Evolutionary conservation across 371 early-diverging fungal genomes (phyloP), one percentile per base, ranked within the genome.

Genomic region (Syncephalastrum contaminatum): DNA sequence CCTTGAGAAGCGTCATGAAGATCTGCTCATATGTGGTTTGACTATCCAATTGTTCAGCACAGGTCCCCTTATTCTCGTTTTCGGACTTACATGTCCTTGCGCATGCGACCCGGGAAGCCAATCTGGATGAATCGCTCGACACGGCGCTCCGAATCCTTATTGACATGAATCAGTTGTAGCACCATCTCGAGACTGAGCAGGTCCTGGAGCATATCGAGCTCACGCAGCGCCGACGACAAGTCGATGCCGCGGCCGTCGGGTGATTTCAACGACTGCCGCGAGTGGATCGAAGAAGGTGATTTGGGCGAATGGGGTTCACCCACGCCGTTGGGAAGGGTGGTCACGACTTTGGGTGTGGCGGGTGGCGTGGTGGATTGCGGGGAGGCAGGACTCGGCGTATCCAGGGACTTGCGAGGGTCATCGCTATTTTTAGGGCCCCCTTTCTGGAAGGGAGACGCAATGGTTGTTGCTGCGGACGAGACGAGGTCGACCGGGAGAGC

Each of bases 101-200:
- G 47, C 57, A 67, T 63, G 19, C 67, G 58, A 18, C 67, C 67
- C 15, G 67, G 67, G 16, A 69, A 64, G 2, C 62, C 59, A 51
- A 64, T 59, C 14, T 59, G 25, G 40, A 67, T 56, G 27, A 69
- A 62, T 4, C 48, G 59, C 39, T 69, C 62, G 22, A 85, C 61
- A 18, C 95, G 79, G n/a, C 80, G 85, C 44, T 93, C 63, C 0
- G 88, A 77, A 56, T 90, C 92, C 66, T 92, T 89, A 67, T 93
- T 92, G 19, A 83, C 56, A 62, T 93, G 87, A 52, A 93, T 86
- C 70, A 95, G 70, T 51, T 87, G 81, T 53, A 93, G 67, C 8
- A 88, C 87, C 59, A 90, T 66, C 58, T 92, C 93, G 22, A 95
- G 70, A 59, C 88, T 87, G 39, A 94, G 67, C 30, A 87, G 58